Percentiles rank a stretch among this genome's conserved stretches.
Conservation (phyloP, 768 basidiomycete species). For the Suillus sp. region DNA sequence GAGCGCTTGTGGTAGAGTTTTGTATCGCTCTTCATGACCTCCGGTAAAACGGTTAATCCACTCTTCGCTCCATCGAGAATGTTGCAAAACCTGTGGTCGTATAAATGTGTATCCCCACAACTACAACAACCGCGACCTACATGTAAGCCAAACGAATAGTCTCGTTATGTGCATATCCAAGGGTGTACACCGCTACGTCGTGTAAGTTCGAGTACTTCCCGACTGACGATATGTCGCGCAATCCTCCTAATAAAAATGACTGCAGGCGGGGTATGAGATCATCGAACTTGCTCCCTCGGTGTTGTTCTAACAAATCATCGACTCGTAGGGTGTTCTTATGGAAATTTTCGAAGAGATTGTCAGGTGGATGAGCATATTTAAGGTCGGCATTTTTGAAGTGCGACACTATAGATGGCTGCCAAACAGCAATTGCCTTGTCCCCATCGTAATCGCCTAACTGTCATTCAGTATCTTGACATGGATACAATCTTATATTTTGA, state of each 20-base stretch:
- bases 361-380: conserved; percentile 52
- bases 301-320: conserved; percentile 4
- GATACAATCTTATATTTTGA: neutral
- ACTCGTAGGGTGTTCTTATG: conserved; percentile 11
- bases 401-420: conserved; percentile 56
- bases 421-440: conserved; percentile 59
- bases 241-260: conserved; percentile 49
- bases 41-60: conserved; percentile 46
- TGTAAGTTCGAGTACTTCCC: conserved; percentile 61
- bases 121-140: conserved; percentile 34
- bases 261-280: conserved; percentile 42
- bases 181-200: conserved; percentile 52
- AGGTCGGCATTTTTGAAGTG: conserved; percentile 56
- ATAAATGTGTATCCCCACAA: neutral
- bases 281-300: neutral
- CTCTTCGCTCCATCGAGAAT: conserved; percentile 65
- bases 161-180: conserved; percentile 51
- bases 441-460: conserved; percentile 70
- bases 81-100: conserved; percentile 46
- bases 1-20: conserved; percentile 25
- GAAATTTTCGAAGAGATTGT: conserved; percentile 44
- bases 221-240: conserved; percentile 47
- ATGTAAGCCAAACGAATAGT: conserved; percentile 59
- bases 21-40: conserved; percentile 35
- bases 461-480: neutral